A percentile compares a stretch with the other conserved stretches of the same genome.
These are phyloP conservation scores for Mycena vulgaris DNA, from an alignment of 768 basidiomycete species.

Conservation along the genomic window DNA sequence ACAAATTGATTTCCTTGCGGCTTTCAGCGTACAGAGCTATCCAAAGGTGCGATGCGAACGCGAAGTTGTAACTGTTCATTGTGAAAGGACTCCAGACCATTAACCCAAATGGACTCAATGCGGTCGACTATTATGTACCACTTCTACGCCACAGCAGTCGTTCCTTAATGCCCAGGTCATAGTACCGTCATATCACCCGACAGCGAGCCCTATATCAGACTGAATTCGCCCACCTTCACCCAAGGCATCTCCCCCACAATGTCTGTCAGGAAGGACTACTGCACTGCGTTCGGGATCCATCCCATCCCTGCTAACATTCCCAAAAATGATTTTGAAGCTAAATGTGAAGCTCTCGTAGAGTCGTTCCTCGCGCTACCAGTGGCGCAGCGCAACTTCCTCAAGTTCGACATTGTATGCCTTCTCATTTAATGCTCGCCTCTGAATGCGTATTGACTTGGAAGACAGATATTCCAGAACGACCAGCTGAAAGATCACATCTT, in stretches of 20 bases:
- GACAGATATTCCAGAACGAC: conserved; percentile 15
- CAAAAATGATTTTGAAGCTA: conserved; percentile 1
- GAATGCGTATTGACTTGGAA: neutral
- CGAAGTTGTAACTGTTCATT: no score
- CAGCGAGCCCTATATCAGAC: conserved; percentile 2
- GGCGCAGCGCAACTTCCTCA: conserved; percentile 16
- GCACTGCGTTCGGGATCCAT: conserved; percentile 11
- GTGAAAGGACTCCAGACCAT: no score
- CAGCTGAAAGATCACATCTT: neutral
- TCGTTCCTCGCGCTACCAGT: conserved; percentile 14
- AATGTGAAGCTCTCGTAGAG: conserved; percentile 20
- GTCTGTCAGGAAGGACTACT: conserved; percentile 13
- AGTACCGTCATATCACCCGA: conserved; percentile 3
- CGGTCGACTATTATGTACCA: neutral
- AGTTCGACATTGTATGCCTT: conserved; percentile 19
- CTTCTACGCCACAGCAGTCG: neutral
- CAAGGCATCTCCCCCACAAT: conserved; percentile 5
- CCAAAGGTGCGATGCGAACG: no score
- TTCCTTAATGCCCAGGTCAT: conserved; percentile 4
- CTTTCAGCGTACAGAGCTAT: no score
- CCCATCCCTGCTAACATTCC: conserved; percentile 9
- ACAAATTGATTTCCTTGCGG: no score
- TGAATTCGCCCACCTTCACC: neutral
- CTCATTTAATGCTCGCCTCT: neutral
- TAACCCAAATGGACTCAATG: no score